phyloP scores from a whole-genome alignment of 2,329 filamentous ascomycete species.

The Calonectria naviculata region DNA sequence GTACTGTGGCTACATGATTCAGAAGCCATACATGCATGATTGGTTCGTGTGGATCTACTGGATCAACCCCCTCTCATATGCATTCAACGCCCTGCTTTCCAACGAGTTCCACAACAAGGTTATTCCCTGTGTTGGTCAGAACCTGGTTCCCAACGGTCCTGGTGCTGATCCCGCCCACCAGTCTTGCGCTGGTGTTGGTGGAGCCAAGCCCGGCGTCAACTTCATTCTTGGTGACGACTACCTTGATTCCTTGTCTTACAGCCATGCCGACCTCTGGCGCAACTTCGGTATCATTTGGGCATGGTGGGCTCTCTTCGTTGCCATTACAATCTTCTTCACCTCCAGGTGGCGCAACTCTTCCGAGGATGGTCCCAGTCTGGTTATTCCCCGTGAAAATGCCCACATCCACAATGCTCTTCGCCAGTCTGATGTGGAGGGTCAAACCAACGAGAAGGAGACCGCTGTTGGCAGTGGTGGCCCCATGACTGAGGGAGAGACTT shows the following conservation, averaged over 20 bases:
- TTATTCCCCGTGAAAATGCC: slow-evolving; percentile 71
- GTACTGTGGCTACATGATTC: slow-evolving; percentile 74
- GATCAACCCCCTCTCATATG: slow-evolving; percentile 76
- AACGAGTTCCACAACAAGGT: slow-evolving; percentile 76
- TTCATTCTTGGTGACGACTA: slow-evolving; percentile 69
- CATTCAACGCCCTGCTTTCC: slow-evolving; percentile 74
- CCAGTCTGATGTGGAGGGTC: slow-evolving; percentile 62
- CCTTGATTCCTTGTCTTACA: slow-evolving; percentile 64
- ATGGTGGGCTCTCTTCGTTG: slow-evolving; percentile 71
- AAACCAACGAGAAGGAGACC: slow-evolving; percentile 38
- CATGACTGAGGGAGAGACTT: slow-evolving; percentile 26
- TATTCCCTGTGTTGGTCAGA: slow-evolving; percentile 60
- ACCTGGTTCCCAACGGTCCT: slow-evolving; percentile 62
- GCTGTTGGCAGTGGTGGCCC: slow-evolving; percentile 19
- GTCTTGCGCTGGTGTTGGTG: slow-evolving; percentile 68
- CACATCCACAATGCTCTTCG: slow-evolving; percentile 46
- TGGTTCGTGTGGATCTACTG: slow-evolving; percentile 74
- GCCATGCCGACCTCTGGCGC: slow-evolving; percentile 64
- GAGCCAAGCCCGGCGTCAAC: slow-evolving; percentile 60
- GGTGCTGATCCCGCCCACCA: slow-evolving; percentile 53
- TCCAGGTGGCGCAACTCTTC: slow-evolving; percentile 64
- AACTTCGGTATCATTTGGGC: slow-evolving; percentile 73
- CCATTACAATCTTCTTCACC: slow-evolving; percentile 68
- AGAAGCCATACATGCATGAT: slow-evolving; percentile 69
- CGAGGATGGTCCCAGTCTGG: slow-evolving; percentile 63